phyloP scores from a whole-genome alignment of 441 rosid species.

The Pelargonium citronellum region DNA sequence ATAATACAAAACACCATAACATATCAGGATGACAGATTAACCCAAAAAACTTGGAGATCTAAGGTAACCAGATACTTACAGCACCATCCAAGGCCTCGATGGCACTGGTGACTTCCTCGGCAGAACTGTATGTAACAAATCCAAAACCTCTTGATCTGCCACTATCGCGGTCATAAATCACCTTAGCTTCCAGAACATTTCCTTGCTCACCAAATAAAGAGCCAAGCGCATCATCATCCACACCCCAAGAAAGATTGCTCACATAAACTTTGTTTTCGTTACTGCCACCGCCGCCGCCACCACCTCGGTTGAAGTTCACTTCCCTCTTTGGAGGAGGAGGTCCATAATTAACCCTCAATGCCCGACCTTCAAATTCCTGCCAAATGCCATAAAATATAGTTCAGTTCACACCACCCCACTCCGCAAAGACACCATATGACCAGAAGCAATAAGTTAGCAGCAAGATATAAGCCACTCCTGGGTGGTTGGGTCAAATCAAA shows the following conservation, averaged over 20 bases:
- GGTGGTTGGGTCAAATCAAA: too few relatives aligned
- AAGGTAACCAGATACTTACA: constrained; percentile 42
- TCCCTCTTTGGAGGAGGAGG: constrained; percentile 32
- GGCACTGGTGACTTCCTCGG: constrained; percentile 71
- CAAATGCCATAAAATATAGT: constrained; percentile 6
- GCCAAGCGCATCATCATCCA: constrained; percentile 76
- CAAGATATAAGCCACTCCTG: background rate
- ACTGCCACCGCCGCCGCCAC: constrained; percentile 20
- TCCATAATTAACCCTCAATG: constrained; percentile 27
- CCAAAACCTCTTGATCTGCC: constrained; percentile 98
- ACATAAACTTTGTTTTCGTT: constrained; percentile 60
- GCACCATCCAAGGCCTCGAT: constrained; percentile 68
- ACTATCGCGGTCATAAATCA: constrained; percentile 80
- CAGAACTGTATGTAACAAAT: constrained; percentile 73
- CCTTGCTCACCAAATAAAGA: constrained; percentile 74
- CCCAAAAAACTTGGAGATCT: constrained; percentile 4
- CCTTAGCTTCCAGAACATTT: constrained; percentile 76
- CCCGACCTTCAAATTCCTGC: constrained; percentile 28
- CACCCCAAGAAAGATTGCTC: constrained; percentile 92
- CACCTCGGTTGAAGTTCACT: constrained; percentile 1
- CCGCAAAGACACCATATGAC: background rate
- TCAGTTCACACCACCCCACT: background rate
- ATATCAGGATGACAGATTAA: background rate
- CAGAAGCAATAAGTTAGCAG: background rate
- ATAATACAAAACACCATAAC: background rate